phyloP scores from a whole-genome alignment of 2,329 filamentous ascomycete species.

The Microsporum canis region DNA sequence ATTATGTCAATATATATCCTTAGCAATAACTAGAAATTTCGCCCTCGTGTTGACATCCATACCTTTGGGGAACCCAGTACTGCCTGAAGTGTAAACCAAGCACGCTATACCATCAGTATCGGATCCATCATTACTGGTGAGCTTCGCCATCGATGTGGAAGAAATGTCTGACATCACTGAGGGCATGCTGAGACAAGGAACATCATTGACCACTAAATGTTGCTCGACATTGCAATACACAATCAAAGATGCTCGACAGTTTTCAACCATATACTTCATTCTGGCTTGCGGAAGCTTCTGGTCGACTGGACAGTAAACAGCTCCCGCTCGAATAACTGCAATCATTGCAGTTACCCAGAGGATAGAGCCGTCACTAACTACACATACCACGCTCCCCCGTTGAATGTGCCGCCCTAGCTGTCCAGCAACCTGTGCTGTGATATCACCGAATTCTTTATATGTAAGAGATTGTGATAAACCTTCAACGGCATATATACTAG shows the following conservation, averaged over 20 bases:
- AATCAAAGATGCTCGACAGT: neutral
- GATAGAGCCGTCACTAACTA: neutral
- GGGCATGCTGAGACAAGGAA: neutral
- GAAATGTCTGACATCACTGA: neutral
- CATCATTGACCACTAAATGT: neutral
- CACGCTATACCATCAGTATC: neutral
- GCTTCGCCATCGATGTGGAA: neutral
- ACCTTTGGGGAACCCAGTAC: neutral
- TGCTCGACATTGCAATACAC: neutral
- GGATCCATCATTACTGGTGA: neutral
- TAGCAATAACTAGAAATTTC: neutral
- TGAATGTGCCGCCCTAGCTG: neutral
- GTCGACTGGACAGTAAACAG: constrained; percentile 4
- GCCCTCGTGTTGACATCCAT: neutral
- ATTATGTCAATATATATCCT: neutral
- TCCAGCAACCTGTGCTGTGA: neutral
- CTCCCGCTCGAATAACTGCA: neutral
- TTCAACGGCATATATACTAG: neutral
- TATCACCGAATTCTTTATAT: neutral
- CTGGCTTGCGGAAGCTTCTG: neutral
- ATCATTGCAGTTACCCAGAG: neutral
- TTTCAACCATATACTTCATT: constrained; percentile 2
- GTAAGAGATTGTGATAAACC: neutral
- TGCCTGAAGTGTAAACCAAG: neutral
- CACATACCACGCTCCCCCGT: neutral